Conservation (phyloP, 768 basidiomycete genomes). For the Xanthoconium stramineum region DNA sequence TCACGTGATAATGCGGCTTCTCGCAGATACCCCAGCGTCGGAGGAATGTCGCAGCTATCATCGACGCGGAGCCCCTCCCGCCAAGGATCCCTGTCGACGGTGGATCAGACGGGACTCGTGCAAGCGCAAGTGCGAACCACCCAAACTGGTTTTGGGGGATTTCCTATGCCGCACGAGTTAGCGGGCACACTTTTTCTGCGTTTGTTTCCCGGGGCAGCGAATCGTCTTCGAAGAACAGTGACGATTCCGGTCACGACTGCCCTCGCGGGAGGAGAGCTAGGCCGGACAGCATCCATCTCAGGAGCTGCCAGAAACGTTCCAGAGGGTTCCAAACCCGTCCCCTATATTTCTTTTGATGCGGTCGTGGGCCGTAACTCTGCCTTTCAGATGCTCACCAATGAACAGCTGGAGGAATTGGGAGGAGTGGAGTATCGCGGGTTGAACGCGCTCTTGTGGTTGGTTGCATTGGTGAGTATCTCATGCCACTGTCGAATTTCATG, state of each 20-base stretch:
- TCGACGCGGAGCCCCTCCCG: constrained; percentile 15
- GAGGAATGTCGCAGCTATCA: constrained; percentile 14
- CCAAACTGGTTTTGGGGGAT: constrained; percentile 63
- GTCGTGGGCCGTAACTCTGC: constrained; percentile 79
- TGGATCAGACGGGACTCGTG: constrained; percentile 15
- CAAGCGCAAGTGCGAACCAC: constrained; percentile 20
- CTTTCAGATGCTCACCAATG: constrained; percentile 65
- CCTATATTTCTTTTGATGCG: constrained; percentile 86
- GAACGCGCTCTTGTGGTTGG: constrained; percentile 77
- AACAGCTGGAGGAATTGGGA: constrained; percentile 88
- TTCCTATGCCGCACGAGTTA: constrained; percentile 66
- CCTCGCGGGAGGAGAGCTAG: constrained; percentile 34
- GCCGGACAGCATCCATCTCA: constrained; percentile 22
- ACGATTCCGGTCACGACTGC: constrained; percentile 75
- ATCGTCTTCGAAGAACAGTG: constrained; percentile 60
- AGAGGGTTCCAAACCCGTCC: constrained; percentile 51
- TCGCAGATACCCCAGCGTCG: constrained; percentile 13
- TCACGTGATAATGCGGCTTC: constrained; percentile 10
- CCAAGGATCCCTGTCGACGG: constrained; percentile 6
- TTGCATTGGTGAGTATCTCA: constrained; percentile 55
- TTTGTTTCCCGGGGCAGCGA: constrained; percentile 62
- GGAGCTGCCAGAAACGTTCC: constrained; percentile 20
- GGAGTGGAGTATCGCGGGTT: constrained; percentile 91
- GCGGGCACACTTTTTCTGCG: constrained; percentile 46
- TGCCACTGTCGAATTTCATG: background rate